phyloP scores from a whole-genome alignment of 768 basidiomycete species.

The Auricularia auricula-judae region DNA sequence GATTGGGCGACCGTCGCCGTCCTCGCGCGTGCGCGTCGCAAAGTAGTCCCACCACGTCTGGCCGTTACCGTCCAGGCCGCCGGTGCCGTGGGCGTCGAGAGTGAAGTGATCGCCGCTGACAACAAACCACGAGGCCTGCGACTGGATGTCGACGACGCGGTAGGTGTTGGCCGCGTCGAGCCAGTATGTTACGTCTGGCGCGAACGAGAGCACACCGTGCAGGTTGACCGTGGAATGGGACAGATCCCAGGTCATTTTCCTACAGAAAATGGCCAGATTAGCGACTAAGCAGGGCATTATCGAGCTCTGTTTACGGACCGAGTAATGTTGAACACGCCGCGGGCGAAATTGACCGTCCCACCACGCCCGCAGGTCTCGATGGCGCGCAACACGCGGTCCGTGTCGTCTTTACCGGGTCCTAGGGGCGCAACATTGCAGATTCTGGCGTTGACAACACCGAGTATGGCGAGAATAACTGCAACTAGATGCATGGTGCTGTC shows the following conservation, averaged over 20 bases:
- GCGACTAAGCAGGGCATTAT: not conserved
- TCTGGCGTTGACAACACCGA: not conserved
- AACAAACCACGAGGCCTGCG: constrained; percentile 55
- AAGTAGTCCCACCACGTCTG: constrained; percentile 51
- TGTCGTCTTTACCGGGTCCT: constrained; percentile 29
- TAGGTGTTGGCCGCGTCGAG: constrained; percentile 43
- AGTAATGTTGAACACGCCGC: constrained; percentile 41
- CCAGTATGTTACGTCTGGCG: constrained; percentile 45
- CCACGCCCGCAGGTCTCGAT: constrained; percentile 37
- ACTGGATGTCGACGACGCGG: constrained; percentile 51
- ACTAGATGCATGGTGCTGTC: not conserved
- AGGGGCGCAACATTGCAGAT: constrained; percentile 16
- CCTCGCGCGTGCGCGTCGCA: constrained; percentile 31
- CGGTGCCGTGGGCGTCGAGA: constrained; percentile 43
- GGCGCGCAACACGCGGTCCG: constrained; percentile 34
- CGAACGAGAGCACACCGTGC: constrained; percentile 27
- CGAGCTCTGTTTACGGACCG: constrained; percentile 19
- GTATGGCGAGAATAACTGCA: constrained; percentile 1
- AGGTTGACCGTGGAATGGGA: constrained; percentile 3
- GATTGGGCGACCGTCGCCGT: constrained; percentile 51
- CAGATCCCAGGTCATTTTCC: constrained; percentile 8
- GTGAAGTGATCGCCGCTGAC: constrained; percentile 44
- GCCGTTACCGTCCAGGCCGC: constrained; percentile 50
- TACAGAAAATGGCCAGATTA: not conserved
- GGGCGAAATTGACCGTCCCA: constrained; percentile 33